These are phyloP conservation scores for Fusarium coicis DNA, from an alignment of 2,329 filamentous ascomycete genomes.

Conservation along the genomic window DNA sequence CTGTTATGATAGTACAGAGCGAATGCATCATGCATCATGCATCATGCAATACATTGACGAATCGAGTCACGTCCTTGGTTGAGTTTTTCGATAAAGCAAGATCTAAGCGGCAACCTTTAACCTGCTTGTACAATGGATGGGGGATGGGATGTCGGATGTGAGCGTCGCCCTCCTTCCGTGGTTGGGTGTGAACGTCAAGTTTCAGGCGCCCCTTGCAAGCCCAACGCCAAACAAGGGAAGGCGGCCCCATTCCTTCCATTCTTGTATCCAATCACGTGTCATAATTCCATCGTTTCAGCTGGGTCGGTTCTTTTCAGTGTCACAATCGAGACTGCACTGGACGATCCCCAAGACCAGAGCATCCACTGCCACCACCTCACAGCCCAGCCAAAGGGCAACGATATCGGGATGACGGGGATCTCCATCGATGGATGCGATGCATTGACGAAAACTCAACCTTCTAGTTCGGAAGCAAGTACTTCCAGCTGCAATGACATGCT, in stretches of 20 bases:
- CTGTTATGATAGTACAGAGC: neutral
- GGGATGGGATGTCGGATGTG: neutral
- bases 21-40: constrained; percentile 2
- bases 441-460: neutral
- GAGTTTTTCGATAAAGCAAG: constrained; percentile 25
- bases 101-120: constrained; percentile 20
- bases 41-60: constrained; percentile 6
- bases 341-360: constrained; percentile 13
- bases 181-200: constrained; percentile 18
- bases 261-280: constrained; percentile 34
- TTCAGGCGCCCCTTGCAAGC: constrained; percentile 35
- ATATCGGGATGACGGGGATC: constrained; percentile 1
- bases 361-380: constrained; percentile 1
- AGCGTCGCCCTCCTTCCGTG: neutral
- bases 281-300: constrained; percentile 34
- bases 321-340: constrained; percentile 22
- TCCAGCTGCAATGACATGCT: constrained; percentile 18
- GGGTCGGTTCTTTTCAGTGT: constrained; percentile 29
- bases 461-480: neutral
- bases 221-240: constrained; percentile 27
- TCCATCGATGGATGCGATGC: constrained; percentile 11
- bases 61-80: constrained; percentile 12
- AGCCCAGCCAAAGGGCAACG: neutral
- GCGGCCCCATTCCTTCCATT: constrained; percentile 16
- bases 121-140: neutral